A percentile compares a stretch with the other conserved stretches of the same genome.
Evolutionary conservation across 495 filamentous ascomycete species (phyloP).

Genomic region (Penicillium odoratum): DNA sequence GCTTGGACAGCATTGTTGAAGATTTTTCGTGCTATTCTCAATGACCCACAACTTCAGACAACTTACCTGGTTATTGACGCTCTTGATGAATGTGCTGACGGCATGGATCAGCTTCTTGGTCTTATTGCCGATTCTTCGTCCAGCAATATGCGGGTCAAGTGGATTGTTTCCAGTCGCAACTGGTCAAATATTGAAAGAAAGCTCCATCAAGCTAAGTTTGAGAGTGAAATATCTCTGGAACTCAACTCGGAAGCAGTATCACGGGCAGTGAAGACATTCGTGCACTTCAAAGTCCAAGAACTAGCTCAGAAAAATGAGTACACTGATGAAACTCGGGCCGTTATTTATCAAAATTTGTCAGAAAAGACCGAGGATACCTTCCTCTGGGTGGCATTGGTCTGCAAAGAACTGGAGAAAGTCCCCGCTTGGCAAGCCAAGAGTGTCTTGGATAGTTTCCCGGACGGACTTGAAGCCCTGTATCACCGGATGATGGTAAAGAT

Average conservation of each 20-base stretch:
- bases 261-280: background rate
- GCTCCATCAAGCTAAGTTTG: background rate
- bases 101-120: background rate
- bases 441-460: background rate
- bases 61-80: background rate
- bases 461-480: background rate
- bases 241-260: background rate
- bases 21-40: background rate
- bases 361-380: conserved; percentile 9
- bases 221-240: background rate
- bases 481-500: background rate
- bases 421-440: background rate
- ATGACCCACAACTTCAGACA: background rate
- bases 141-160: background rate
- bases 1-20: background rate
- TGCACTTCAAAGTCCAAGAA: background rate
- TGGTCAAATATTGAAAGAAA: background rate
- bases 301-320: background rate
- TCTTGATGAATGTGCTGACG: background rate
- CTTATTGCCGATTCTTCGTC: background rate
- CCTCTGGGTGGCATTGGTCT: conserved; percentile 3
- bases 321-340: conserved; percentile 35
- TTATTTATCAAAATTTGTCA: conserved; percentile 40
- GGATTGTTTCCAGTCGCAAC: conserved; percentile 2
- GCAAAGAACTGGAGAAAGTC: background rate